Percentiles rank a stretch among this genome's conserved stretches.
These are phyloP conservation scores for Alternaria panax DNA, from an alignment of 2,329 filamentous ascomycete genomes.

Conservation along the genomic window DNA sequence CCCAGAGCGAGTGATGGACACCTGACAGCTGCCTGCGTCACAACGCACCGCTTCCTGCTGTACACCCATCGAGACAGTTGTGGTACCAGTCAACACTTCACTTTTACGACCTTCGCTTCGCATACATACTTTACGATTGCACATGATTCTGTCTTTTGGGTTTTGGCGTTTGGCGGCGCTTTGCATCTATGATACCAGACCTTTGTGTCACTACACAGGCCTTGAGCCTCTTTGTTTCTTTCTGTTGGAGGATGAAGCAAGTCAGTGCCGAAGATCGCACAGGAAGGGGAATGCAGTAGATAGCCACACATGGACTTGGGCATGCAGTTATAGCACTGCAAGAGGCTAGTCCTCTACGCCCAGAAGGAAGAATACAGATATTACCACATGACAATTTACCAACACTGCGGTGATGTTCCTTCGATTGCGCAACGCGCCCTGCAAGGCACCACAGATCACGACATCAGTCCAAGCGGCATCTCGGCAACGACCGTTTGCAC, in stretches of 20 bases:
- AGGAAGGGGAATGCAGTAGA: conserved; percentile 3
- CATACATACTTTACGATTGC: conserved; percentile 42
- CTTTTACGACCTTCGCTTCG: conserved; percentile 23
- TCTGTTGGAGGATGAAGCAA: conserved; percentile 10
- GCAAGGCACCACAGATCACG: not conserved
- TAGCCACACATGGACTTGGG: conserved; percentile 13
- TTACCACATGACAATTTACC: not conserved
- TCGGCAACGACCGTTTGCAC: conserved; percentile 1
- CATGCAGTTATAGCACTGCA: conserved; percentile 4
- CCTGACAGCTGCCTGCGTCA: conserved; percentile 18
- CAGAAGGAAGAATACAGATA: conserved; percentile 17
- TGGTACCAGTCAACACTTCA: conserved; percentile 24
- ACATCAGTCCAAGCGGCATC: not conserved
- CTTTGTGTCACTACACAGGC: conserved; percentile 43
- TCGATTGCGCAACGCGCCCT: conserved; percentile 6
- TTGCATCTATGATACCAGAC: conserved; percentile 50
- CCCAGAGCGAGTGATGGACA: conserved; percentile 12
- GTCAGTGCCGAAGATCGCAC: conserved; percentile 5
- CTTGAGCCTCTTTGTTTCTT: conserved; percentile 30
- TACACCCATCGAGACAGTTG: conserved; percentile 10
- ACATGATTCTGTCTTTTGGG: conserved; percentile 37
- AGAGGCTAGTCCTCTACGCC: conserved; percentile 12
- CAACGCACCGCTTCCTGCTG: conserved; percentile 18
- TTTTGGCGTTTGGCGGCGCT: conserved; percentile 38
- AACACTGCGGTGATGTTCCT: not conserved